Evolutionary conservation across 2,329 filamentous ascomycete genomes (phyloP), one percentile per base, ranked within the genome.

Genomic region (Dactylonectria macrodidyma): DNA sequence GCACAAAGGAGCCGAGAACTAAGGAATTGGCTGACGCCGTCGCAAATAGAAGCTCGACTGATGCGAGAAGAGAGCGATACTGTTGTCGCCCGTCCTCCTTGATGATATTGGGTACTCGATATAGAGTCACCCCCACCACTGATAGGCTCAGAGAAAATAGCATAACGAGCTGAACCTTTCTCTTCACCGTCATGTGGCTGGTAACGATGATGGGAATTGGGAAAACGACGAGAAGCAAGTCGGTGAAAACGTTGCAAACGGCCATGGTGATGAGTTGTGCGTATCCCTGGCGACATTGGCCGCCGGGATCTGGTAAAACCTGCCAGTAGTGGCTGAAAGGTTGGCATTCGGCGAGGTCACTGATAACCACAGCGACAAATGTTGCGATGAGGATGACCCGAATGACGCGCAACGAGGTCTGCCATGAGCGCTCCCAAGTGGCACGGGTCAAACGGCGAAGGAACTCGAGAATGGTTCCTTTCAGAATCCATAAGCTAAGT

Each of bases 181-280:
- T 91, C 79, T 91, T 93, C 22, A 91, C 74, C 0, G 87, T 85
- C 90, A 98, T 95, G 12, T 90, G 87, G 54, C 94, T 96, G 59
- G 88, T 87, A 38, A 97, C 80, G 67, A 98, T 95, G 74, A 98
- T 93, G 0, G 95, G 93, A 30, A 98, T 92, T 0, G 96, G 96
- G 72, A 97, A 97, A 60, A 92, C 86, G 71, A 98, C 90, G 10
- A 99, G 89, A 0, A 98, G 84, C 2, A 98, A 82, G 78, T 99
- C 96, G 16, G 95, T 98, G 36, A 97, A 83, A 67, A 97, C 91
- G 78, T 98, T 96, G 80, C 92, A 93, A 6, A 89, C 87, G n/a
- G 94, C 94, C 92, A 97, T 96, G 33, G 94, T 95, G 70, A 98
- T 85, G 58, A 98, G 88, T 76, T 98, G 94, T 14, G 89, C 93